Conservation (phyloP, 371 early-diverging fungal species). For the Haplosporangium sp. region DNA sequence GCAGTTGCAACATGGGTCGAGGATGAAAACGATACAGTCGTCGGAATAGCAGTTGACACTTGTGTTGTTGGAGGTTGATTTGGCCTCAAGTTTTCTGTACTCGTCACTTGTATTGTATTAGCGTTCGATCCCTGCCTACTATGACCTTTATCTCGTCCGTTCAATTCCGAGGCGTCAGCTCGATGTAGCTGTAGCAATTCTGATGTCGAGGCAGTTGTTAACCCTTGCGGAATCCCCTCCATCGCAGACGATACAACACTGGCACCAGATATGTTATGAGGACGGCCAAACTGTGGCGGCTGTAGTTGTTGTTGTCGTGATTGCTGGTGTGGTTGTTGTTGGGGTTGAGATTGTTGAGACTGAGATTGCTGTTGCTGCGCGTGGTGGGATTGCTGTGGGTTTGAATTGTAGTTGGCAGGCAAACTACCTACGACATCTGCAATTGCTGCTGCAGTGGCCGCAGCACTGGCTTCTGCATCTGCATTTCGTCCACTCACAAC, state of each 20-base stretch:
- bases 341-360: constrained; percentile 2
- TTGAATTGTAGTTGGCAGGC: constrained; percentile 23
- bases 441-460: constrained; percentile 38
- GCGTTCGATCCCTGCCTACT: constrained; percentile 30
- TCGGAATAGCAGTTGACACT: constrained; percentile 28
- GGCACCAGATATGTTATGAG: constrained; percentile 10
- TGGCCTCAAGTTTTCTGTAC: constrained; percentile 11
- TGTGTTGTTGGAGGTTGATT: constrained; percentile 16
- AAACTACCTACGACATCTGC: constrained; percentile 29
- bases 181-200: constrained; percentile 37
- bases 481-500: constrained; percentile 16
- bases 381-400: constrained; percentile 1
- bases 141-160: constrained; percentile 16
- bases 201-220: constrained; percentile 16
- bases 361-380: constrained; percentile 6
- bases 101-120: not conserved
- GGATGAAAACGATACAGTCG: constrained; percentile 13
- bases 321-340: constrained; percentile 12
- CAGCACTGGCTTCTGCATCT: constrained; percentile 32
- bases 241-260: constrained; percentile 13
- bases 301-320: constrained; percentile 7
- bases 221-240: constrained; percentile 15
- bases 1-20: constrained; percentile 4
- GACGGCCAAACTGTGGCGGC: constrained; percentile 16
- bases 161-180: constrained; percentile 9